phyloP scores from a whole-genome alignment of 192 early-diverging fungal genomes.

The Coemansia sp. region DNA sequence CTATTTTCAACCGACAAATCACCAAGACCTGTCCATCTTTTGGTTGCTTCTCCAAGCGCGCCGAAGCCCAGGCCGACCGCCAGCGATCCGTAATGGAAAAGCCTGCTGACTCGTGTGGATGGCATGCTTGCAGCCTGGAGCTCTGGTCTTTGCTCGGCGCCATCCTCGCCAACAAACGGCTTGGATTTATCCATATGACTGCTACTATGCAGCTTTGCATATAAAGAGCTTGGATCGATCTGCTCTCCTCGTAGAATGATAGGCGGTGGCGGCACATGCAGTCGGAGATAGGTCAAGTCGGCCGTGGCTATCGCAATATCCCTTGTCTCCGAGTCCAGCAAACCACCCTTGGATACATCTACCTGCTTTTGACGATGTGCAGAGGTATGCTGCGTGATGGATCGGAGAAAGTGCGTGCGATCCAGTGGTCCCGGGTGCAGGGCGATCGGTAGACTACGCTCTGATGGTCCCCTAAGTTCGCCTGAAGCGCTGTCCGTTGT shows the following conservation, averaged over 20 bases:
- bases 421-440: conserved; percentile 27
- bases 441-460: conserved; percentile 4
- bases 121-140: conserved; percentile 63
- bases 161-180: not conserved
- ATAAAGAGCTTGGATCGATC: not conserved
- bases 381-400: not conserved
- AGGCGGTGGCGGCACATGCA: conserved; percentile 33
- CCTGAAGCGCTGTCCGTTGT: not conserved
- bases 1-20: conserved; percentile 1
- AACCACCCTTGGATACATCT: not conserved
- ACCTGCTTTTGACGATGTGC: not conserved
- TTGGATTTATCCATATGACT: not conserved
- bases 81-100: conserved; percentile 81
- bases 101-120: conserved; percentile 68
- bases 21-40: conserved; percentile 60
- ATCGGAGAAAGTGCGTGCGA: conserved; percentile 21
- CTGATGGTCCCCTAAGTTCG: not conserved
- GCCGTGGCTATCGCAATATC: conserved; percentile 14
- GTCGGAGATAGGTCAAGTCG: conserved; percentile 20
- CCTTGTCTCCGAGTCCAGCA: not conserved
- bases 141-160: conserved; percentile 4
- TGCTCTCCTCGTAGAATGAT: conserved; percentile 20
- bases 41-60: conserved; percentile 65
- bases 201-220: not conserved
- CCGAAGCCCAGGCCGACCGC: conserved; percentile 73